Base-by-base conservation (phyloP, 495 filamentous ascomycete species). In the Talaromyces trachyspermus region DNA sequence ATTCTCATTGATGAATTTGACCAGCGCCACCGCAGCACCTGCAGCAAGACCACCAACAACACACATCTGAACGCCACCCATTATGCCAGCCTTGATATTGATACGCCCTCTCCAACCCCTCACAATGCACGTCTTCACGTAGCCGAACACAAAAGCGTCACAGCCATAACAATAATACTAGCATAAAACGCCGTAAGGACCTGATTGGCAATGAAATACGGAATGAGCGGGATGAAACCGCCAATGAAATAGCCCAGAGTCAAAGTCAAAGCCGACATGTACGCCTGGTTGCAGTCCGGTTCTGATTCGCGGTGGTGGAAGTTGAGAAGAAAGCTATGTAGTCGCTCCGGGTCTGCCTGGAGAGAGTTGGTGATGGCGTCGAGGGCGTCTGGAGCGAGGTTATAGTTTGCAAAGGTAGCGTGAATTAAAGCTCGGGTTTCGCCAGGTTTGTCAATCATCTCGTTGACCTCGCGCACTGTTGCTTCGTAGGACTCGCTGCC, bases 11-110 rank as follows among this genome's bases (percentile, higher is more conserved):
- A 76, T 71, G 42, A 69, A 38, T 22, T 58, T 62, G 8, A 86
- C 79, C 52, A 81, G 73, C 3, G 74, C 69, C 58, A 86, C 81
- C 0, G 83, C 81, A 8, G 78, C 81, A 2, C 72, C 70, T 0
- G 83, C 83, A 22, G 84, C 83, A 41, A 84, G 61, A 22, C 78
- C 80, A 35, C 83, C 84, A 29, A 88, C 69, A 20, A 78, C 50
- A 38, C 79, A 71, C 82, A 86, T 88, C 51, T 83, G 72, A 8
- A 80, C 48, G 3, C 81, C 83, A 5, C 69, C 70, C 52, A 63
- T 62, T 8, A 74, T 51, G 4, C 59, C 69, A 36, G 65, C 68
- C 43, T 64, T 20, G 32, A 77, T 51, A 43, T 74, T 70, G 12
- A 59, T 65, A 41, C 49, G 54, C 4, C 59, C 60, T 40, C 42